phyloP scores from a whole-genome alignment of 2,329 filamentous ascomycete species.

The Colletotrichum navitas region DNA sequence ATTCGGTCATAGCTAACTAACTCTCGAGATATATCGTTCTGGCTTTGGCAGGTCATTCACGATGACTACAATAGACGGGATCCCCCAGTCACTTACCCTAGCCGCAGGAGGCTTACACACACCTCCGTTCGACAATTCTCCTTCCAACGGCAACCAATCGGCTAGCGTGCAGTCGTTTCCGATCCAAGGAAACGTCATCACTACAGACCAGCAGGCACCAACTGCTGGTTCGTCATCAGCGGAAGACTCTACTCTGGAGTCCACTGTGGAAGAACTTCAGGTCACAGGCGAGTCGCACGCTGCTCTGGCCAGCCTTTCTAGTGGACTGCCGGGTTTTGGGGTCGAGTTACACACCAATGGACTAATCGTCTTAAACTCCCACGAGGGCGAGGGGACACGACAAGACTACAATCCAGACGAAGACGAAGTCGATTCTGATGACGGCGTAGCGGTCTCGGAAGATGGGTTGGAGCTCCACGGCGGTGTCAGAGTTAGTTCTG shows the following conservation, averaged over 20 bases:
- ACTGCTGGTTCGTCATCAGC: not conserved
- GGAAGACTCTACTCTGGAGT: not conserved
- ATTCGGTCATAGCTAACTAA: not conserved
- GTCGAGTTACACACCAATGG: not conserved
- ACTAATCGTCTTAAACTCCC: not conserved
- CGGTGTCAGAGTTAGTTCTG: not conserved
- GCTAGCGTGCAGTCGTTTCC: no score
- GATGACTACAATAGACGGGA: not conserved
- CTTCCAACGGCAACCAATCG: not conserved
- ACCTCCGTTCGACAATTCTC: not conserved
- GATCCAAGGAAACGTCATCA: not conserved
- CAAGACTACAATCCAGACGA: constrained; percentile 26
- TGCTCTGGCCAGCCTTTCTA: not conserved
- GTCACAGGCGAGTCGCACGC: not conserved
- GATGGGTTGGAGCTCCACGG: not conserved
- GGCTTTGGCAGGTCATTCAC: not conserved
- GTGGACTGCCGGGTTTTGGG: no score
- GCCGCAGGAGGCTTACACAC: not conserved
- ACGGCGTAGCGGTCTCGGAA: constrained; percentile 10
- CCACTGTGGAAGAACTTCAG: not conserved
- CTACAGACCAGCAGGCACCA: not conserved
- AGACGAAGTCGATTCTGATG: constrained; percentile 37
- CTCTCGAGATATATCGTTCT: no score
- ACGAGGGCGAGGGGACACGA: not conserved
- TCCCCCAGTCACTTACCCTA: not conserved